Percentiles rank a stretch among this genome's conserved stretches.
Evolutionary conservation across 371 early-diverging fungal genomes (phyloP).

Genomic region (Coemansia sp.): DNA sequence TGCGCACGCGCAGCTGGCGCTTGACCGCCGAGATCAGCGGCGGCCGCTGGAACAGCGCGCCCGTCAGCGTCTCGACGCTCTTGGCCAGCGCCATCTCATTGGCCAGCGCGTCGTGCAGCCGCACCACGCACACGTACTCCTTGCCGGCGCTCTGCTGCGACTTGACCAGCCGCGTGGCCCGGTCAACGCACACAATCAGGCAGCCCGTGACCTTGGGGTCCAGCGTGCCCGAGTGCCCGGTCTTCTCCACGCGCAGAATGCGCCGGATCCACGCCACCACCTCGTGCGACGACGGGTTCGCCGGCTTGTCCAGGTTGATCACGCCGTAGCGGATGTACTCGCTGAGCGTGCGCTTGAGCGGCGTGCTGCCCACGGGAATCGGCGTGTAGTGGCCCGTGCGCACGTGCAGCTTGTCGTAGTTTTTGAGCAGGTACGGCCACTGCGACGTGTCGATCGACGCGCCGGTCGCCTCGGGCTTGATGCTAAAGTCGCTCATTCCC

Average conservation of each 20-base stretch:
- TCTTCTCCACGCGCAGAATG: slow-evolving; percentile 98
- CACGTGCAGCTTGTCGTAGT: slow-evolving; percentile 98
- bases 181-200: slow-evolving; percentile 98
- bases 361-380: slow-evolving; percentile 93
- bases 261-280: slow-evolving; percentile 99
- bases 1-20: slow-evolving; percentile 99
- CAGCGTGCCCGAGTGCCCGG: slow-evolving; percentile 99
- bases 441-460: slow-evolving; percentile 87
- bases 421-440: slow-evolving; percentile 97
- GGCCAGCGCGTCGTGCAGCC: slow-evolving; percentile 93
- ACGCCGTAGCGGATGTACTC: slow-evolving; percentile 95
- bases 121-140: slow-evolving; percentile 97
- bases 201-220: slow-evolving; percentile 99
- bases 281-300: slow-evolving; percentile 99
- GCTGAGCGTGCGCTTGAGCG: slow-evolving; percentile 90
- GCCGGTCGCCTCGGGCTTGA: slow-evolving; percentile 75
- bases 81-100: slow-evolving; percentile 82
- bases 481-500: slow-evolving; percentile 41
- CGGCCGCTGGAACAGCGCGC: slow-evolving; percentile 99
- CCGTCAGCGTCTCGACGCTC: slow-evolving; percentile 94
- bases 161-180: slow-evolving; percentile 99
- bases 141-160: slow-evolving; percentile 99
- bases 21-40: slow-evolving; percentile 99
- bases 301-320: slow-evolving; percentile 98
- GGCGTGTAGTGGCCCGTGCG: slow-evolving; percentile 98